Evolutionary conservation across 2,329 filamentous ascomycete genomes (phyloP).

Genomic region (Ophiostoma montium): DNA sequence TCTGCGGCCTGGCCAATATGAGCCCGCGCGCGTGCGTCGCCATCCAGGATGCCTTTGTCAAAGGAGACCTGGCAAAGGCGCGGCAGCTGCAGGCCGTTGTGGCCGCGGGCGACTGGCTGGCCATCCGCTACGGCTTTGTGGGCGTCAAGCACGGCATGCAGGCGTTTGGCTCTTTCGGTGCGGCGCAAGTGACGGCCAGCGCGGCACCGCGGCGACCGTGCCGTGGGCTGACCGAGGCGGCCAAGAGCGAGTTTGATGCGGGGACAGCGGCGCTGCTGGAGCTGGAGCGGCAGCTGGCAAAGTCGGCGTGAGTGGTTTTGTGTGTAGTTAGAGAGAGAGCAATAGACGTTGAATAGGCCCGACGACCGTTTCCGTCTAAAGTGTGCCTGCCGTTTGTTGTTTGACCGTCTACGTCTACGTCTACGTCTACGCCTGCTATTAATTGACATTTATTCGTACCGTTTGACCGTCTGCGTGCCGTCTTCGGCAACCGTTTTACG

Average conservation of each 20-base stretch:
- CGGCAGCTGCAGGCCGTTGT: slow-evolving; percentile 38
- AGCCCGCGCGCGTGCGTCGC: slow-evolving; percentile 46
- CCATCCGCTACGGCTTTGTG: slow-evolving; percentile 33
- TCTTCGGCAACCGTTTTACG: no score
- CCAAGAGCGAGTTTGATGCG: slow-evolving; percentile 9
- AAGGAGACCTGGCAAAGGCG: slow-evolving; percentile 45
- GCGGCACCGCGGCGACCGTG: slow-evolving; percentile 6
- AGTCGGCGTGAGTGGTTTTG: no score
- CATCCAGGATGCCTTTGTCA: slow-evolving; percentile 43
- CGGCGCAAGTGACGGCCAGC: not conserved
- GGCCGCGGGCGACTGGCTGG: slow-evolving; percentile 31
- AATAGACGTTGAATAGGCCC: no score
- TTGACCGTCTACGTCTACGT: no score
- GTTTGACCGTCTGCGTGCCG: no score
- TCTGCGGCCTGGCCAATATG: slow-evolving; percentile 59
- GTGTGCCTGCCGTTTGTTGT: no score
- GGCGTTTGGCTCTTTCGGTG: slow-evolving; percentile 2
- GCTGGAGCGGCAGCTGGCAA: slow-evolving; percentile 1
- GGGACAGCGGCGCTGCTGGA: slow-evolving; percentile 1
- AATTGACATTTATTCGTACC: no score
- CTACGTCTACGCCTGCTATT: no score
- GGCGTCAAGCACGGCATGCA: slow-evolving; percentile 32
- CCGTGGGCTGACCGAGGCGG: not conserved
- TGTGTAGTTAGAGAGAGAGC: no score
- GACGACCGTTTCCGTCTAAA: no score